A percentile compares a stretch with the other conserved stretches of the same genome.
These are phyloP conservation scores for Penicillium digitatum DNA, from an alignment of 2,329 filamentous ascomycete species.

Conservation along the genomic window DNA sequence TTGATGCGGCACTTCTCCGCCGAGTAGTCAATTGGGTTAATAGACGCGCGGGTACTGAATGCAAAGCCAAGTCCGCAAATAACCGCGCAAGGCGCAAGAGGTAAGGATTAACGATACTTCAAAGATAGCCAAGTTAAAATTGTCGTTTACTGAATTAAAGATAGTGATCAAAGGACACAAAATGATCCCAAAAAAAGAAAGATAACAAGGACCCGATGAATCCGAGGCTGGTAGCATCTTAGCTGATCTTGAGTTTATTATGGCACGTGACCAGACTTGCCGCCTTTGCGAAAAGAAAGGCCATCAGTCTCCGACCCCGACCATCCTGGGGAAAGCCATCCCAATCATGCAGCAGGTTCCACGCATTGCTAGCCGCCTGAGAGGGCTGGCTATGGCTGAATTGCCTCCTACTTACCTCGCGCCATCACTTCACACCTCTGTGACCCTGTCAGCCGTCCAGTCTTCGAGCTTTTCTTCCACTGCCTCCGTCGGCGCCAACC, in stretches of 20 bases:
- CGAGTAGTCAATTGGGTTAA: conserved; percentile 26
- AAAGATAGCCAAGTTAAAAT: background rate
- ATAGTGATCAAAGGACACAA: background rate
- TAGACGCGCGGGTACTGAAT: conserved; percentile 22
- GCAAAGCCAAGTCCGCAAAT: conserved; percentile 7
- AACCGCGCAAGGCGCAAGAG: background rate
- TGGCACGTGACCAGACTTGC: conserved; percentile 27
- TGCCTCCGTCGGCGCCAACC: conserved; percentile 44
- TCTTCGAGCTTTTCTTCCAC: conserved; percentile 53
- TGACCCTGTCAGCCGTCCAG: conserved; percentile 31
- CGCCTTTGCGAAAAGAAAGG: conserved; percentile 22
- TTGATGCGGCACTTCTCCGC: conserved; percentile 26
- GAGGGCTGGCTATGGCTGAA: conserved; percentile 34
- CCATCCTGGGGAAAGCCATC: conserved; percentile 13
- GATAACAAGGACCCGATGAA: background rate
- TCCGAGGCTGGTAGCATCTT: background rate
- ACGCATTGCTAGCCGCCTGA: conserved; percentile 34
- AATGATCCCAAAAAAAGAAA: background rate
- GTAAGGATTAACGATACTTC: background rate
- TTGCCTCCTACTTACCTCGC: conserved; percentile 45
- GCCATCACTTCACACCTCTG: conserved; percentile 39
- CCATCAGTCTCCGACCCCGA: conserved; percentile 14
- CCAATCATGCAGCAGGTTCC: conserved; percentile 35
- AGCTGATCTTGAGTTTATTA: background rate
- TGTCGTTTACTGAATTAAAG: background rate